These are phyloP conservation scores for Spatholobus suberectus DNA, from an alignment of 306 rosid species.

Conservation along the genomic window DNA sequence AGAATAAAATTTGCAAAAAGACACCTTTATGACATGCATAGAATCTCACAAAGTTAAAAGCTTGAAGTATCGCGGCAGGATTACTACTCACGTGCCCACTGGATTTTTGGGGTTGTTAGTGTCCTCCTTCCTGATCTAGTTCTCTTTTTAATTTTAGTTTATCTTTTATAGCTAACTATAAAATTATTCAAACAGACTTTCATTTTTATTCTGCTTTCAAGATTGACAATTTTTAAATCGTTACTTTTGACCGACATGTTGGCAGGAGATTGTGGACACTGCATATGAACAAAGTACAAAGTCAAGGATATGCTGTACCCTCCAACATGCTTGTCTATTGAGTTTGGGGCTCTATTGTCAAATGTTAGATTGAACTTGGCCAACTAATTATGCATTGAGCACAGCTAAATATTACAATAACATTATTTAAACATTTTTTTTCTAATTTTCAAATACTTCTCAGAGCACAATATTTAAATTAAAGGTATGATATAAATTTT, in stretches of 20 bases:
- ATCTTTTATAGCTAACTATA: neutral
- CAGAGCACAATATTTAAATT: neutral
- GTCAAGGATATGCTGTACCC: constrained; percentile 50
- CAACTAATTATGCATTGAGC: constrained; percentile 41
- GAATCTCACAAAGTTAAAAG: constrained; percentile 36
- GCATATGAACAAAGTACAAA: constrained; percentile 39
- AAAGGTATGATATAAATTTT: neutral
- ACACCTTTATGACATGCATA: constrained; percentile 36
- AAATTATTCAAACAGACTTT: neutral
- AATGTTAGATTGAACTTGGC: constrained; percentile 41
- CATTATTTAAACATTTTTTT: neutral
- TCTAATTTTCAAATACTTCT: neutral
- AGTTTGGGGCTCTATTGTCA: constrained; percentile 35
- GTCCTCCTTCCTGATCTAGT: constrained; percentile 29
- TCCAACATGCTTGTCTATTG: constrained; percentile 31
- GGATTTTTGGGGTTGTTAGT: constrained; percentile 21
- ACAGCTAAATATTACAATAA: neutral
- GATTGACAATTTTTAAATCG: constrained; percentile 11
- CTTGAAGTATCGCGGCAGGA: constrained; percentile 34
- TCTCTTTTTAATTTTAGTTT: neutral
- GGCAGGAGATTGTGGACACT: constrained; percentile 41
- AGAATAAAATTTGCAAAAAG: constrained; percentile 35
- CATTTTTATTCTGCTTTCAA: neutral
- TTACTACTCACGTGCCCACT: constrained; percentile 51
- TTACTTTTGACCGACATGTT: constrained; percentile 44